Evolutionary conservation across 2,329 filamentous ascomycete genomes (phyloP).

Genomic region (Epichloe coenophiala): DNA sequence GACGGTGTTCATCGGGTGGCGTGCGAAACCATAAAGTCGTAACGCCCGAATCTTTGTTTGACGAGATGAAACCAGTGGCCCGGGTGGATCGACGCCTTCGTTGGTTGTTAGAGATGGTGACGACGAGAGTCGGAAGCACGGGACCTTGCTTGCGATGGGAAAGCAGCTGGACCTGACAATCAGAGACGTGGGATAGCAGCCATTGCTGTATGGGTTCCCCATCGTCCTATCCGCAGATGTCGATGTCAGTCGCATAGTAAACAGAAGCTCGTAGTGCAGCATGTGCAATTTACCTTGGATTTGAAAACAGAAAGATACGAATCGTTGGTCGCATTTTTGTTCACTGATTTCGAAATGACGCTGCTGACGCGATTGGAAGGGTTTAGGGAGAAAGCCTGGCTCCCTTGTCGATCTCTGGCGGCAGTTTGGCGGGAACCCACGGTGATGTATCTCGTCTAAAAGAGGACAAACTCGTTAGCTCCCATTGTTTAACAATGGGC

Average conservation of each 20-base stretch:
- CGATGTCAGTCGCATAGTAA: not conserved
- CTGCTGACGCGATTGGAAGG: conserved; percentile 25
- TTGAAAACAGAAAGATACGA: conserved; percentile 43
- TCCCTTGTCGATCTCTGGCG: conserved; percentile 22
- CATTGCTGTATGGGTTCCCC: conserved; percentile 40
- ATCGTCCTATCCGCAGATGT: conserved; percentile 27
- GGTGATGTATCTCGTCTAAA: conserved; percentile 45
- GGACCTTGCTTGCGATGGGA: conserved; percentile 49
- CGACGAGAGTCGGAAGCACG: conserved; percentile 43
- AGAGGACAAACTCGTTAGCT: conserved; percentile 6
- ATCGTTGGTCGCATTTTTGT: conserved; percentile 25
- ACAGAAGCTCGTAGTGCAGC: not conserved
- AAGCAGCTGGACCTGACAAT: conserved; percentile 45
- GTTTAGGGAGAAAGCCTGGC: conserved; percentile 25
- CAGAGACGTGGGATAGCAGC: conserved; percentile 35
- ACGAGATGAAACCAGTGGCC: conserved; percentile 39
- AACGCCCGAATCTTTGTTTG: conserved; percentile 34
- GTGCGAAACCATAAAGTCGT: conserved; percentile 44
- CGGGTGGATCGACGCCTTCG: conserved; percentile 52
- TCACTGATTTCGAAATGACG: conserved; percentile 22
- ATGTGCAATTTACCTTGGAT: conserved; percentile 29
- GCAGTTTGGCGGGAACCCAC: conserved; percentile 28
- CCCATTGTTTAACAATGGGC: not conserved
- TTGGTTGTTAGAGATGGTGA: conserved; percentile 46
- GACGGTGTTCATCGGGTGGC: conserved; percentile 34